Evolutionary conservation across 768 basidiomycete genomes (phyloP), one percentile per base, ranked within the genome.

Genomic region (Mycena epipterygia): DNA sequence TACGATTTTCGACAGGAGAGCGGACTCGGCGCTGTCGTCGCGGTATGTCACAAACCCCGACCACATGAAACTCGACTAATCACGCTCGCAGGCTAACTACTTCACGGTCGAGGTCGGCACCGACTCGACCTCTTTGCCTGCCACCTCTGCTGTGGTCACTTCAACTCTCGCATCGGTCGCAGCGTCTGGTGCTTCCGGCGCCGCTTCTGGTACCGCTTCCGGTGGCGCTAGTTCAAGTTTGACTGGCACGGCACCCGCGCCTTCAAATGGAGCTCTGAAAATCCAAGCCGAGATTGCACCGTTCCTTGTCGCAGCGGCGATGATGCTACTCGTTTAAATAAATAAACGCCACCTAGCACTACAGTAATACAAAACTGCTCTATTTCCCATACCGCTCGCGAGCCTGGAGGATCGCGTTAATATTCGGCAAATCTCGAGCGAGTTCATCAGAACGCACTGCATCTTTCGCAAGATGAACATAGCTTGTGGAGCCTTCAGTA

Each of bases 381-480:
- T 48, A 72, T 67, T 70, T 70, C 16, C 71, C 74, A 64, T 75
- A 75, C 42, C 75, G 75, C 37, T 71, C 72, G 21, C 73, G 71
- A 65, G 81, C 81, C 82, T 83, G 56, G n/a, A 33, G 53, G 29
- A 33, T n/a, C 41, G 32, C 19, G 12, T 65, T 23, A 67, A 39
- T 19, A 21, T 29, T 35, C 17, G 17, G 46, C 23, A 21, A 13
- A 11, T 44, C 16, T 9, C 17, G 5, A 44, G 32, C 2, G 21
- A 21, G 27, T 37, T 5, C 25, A 12, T 30, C 32, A 30, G 35
- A n/a, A n/a, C n/a, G n/a, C 79, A 92, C 91, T 79, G 89, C 86
- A 79, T 93, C 91, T 76, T 92, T 89, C 53, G 87, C 91, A 89
- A 92, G 89, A 60, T 90, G 84, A 46, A 92, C 89, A 79, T 94